Conservation (phyloP, 805 yeast species). For the Wickerhamomyces ciferrii region DNA sequence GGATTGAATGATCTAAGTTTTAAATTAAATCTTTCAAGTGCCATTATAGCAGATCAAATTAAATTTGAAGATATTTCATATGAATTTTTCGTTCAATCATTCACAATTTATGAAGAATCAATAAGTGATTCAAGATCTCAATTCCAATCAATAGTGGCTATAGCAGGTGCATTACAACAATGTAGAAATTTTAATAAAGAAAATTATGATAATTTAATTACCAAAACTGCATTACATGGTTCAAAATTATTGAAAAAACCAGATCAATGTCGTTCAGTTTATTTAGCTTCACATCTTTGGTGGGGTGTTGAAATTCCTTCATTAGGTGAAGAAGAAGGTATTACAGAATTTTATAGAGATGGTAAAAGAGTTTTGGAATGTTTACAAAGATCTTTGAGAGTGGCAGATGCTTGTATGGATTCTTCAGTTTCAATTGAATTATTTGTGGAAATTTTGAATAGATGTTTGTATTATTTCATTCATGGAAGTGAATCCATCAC, state of each 20-base stretch:
- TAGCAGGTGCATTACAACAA: constrained; percentile 46
- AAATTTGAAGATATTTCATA: constrained; percentile 67
- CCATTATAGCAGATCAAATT: constrained; percentile 75
- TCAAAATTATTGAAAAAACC: constrained; percentile 85
- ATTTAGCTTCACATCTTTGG: constrained; percentile 87
- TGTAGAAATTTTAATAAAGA: constrained; percentile 51
- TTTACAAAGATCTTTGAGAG: constrained; percentile 78
- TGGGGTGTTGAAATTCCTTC: constrained; percentile 71
- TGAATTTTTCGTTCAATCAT: constrained; percentile 86
- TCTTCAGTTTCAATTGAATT: constrained; percentile 65
- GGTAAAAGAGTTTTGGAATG: constrained; percentile 85
- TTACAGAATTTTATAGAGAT: constrained; percentile 35
- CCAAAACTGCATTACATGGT: constrained; percentile 82
- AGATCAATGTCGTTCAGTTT: constrained; percentile 91
- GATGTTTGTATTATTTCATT: constrained; percentile 79
- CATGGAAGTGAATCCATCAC: constrained; percentile 72
- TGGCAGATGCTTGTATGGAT: constrained; percentile 94
- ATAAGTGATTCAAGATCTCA: constrained; percentile 49
- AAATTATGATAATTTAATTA: constrained; percentile 75
- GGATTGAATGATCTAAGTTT: constrained; percentile 32
- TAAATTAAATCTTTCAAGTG: constrained; percentile 56
- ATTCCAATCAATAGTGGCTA: constrained; percentile 44
- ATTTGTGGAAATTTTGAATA: constrained; percentile 84
- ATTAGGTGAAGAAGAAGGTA: constrained; percentile 39
- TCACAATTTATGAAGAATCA: constrained; percentile 73